phyloP scores from a whole-genome alignment of 176 grass and related monocot species.

The Oryza brachyantha region DNA sequence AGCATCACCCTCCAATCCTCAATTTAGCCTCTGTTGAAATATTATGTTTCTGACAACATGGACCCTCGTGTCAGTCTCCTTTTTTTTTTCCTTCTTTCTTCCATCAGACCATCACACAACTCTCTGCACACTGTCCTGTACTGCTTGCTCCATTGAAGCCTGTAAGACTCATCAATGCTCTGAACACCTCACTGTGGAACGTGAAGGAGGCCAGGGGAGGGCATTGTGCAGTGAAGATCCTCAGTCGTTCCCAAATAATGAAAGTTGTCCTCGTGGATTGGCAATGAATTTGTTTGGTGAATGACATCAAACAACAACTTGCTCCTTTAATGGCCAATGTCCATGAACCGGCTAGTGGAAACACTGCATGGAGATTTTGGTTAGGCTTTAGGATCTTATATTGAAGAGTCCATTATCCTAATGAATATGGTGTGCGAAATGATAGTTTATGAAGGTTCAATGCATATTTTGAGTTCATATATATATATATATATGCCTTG shows the following conservation, averaged over 20 bases:
- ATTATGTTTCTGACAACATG: neutral
- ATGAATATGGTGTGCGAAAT: neutral
- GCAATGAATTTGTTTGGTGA: neutral
- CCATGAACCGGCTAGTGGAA: conserved; percentile 6
- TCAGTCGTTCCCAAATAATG: conserved; percentile 2
- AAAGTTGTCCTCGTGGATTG: neutral
- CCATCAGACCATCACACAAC: neutral
- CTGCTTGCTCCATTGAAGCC: conserved; percentile 10
- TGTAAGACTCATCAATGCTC: conserved; percentile 9
- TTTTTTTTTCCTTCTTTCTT: neutral
- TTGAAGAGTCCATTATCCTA: neutral
- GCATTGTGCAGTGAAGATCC: conserved; percentile 1
- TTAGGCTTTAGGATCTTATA: neutral
- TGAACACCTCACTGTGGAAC: neutral
- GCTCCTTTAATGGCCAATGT: neutral
- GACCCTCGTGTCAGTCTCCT: neutral
- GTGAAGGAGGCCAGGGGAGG: conserved; percentile 2
- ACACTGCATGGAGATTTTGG: neutral
- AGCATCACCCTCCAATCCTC: neutral
- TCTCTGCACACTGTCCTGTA: conserved; percentile 1
- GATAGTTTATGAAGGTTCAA: neutral
- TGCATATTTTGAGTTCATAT: neutral
- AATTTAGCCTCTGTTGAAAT: neutral
- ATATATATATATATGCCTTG: neutral
- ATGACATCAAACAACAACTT: neutral